Evolutionary conservation across 495 filamentous ascomycete species (phyloP), one percentile per base, ranked within the genome.

Genomic region (Penicillium lagena): DNA sequence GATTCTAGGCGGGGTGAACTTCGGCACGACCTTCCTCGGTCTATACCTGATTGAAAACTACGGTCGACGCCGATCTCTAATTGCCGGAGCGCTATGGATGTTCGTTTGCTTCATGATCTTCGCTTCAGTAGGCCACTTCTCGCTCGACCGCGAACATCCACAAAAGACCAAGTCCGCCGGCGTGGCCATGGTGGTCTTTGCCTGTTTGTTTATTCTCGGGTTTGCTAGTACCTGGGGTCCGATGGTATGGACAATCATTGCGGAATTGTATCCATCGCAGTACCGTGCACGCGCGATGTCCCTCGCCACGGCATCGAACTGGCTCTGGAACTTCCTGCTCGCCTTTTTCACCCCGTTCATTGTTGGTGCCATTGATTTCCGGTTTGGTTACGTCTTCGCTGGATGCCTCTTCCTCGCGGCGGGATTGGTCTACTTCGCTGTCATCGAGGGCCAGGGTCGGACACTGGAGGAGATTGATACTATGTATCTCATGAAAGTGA

Each of bases 241-340:
- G 1, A 83, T 90, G 50, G 75, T 90, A 15, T 94, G 87, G 87
- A 75, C 83, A 9, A 81, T 87, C 36, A 76, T 83, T 17, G 85
- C 83, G 9, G 89, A 95, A 63, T 73, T 91, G 39, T 94, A 85
- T 58, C 88, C 89, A 7, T 76, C 79, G 17, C 72, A 81, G 35
- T 89, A 89, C 56, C 78, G 87, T 8, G 85, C 85, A 1, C 77
- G 79, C 12, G 81, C 71, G 13, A 89, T 90, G 82, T 83, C 82
- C 7, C 62, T 89, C 4, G 82, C 84, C 4, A 91, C 89, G 0
- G 80, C 85, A 0, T 80, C 79, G 9, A 95, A 93, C 64, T 95
- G 89, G 89, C 73, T 83, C 15, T 93, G 83, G 83, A 95, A 93
- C 58, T 95, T 91, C 66, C 60, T 91, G 38, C 72, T 93, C 36